phyloP scores from a whole-genome alignment of 139 green algal genomes.

The Diplosphaera chodatii region DNA sequence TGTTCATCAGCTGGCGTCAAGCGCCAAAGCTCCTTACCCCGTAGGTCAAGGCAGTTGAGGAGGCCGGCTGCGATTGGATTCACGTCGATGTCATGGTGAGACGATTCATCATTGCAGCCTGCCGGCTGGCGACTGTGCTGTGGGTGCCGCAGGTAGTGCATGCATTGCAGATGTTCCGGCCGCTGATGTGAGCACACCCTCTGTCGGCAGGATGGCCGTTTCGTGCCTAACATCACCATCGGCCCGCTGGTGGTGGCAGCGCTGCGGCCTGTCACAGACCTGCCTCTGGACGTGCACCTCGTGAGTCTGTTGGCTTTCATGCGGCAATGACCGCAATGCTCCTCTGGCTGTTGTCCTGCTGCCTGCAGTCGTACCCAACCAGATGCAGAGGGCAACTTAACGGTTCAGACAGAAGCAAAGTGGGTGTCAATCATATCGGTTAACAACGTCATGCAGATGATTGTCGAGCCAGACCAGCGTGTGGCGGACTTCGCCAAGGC shows the following conservation, averaged over 20 bases:
- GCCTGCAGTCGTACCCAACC: too few relatives aligned
- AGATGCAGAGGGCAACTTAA: too few relatives aligned
- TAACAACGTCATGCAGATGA: constrained; percentile 71
- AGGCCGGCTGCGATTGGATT: constrained; percentile 93
- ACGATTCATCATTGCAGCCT: background rate
- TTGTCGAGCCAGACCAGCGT: constrained; percentile 96
- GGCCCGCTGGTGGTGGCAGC: constrained; percentile 95
- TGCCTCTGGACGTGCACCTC: constrained; percentile 90
- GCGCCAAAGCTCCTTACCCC: background rate
- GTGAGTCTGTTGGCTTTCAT: constrained; percentile 37
- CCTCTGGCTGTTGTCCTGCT: too few relatives aligned
- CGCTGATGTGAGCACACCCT: too few relatives aligned
- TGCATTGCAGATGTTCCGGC: too few relatives aligned
- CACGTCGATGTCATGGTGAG: constrained; percentile 89
- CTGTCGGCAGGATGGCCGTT: constrained; percentile 71
- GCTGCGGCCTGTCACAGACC: constrained; percentile 91
- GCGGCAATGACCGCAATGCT: too few relatives aligned
- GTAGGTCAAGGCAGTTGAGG: constrained; percentile 85
- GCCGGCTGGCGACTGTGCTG: background rate
- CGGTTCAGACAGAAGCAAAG: too few relatives aligned
- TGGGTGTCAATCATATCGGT: background rate
- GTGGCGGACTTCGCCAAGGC: constrained; percentile 90
- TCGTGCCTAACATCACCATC: constrained; percentile 99
- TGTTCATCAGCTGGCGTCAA: background rate
- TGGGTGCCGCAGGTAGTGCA: too few relatives aligned